Evolutionary conservation across 495 filamentous ascomycete species (phyloP), one percentile per base, ranked within the genome.

Genomic region (Rhizodiscina lignyota): DNA sequence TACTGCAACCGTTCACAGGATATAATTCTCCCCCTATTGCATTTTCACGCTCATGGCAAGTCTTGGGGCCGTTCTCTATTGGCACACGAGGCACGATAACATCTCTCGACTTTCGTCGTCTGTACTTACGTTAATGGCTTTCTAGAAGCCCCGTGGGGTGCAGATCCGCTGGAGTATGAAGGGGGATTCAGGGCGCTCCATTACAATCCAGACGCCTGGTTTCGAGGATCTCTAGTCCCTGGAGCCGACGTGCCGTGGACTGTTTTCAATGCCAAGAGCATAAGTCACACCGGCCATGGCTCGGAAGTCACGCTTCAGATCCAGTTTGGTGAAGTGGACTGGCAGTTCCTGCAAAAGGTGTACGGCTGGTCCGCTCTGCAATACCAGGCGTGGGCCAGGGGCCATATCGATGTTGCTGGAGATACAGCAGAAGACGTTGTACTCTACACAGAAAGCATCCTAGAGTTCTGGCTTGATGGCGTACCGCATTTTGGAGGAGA

Each of bases 291-390:
- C n/a, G n/a, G n/a, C n/a, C n/a, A n/a, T n/a, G n/a, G n/a, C n/a
- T n/a, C n/a, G n/a, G n/a, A n/a, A n/a, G n/a, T n/a, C n/a, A n/a
- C n/a, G n/a, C n/a, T n/a, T n/a, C n/a, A n/a, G n/a, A n/a, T n/a
- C n/a, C n/a, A n/a, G n/a, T n/a, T n/a, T n/a, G n/a, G n/a, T 1
- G 38, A 60, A 12, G 45, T 69, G 11, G 55, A 72, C 37, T 72
- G 70, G 68, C 37, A 34, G 15, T 60, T 54, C 18, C 48, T 72
- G 35, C 60, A 67, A 38, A 55, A 55, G 13, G 52, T 72, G 12
- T 74, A 75, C 41, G 72, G 71, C 24, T 76, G 70, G 72, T 52
- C 70, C 18, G 67, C 63, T 12, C 46, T 68, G 12, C 70, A 73
- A 45, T 73, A 67, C 47, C 70, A 73, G 44, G 66, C 66, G 10